These are phyloP conservation scores for Pseudocercospora cruenta DNA, from an alignment of 2,329 filamentous ascomycete genomes.

Conservation along the genomic window DNA sequence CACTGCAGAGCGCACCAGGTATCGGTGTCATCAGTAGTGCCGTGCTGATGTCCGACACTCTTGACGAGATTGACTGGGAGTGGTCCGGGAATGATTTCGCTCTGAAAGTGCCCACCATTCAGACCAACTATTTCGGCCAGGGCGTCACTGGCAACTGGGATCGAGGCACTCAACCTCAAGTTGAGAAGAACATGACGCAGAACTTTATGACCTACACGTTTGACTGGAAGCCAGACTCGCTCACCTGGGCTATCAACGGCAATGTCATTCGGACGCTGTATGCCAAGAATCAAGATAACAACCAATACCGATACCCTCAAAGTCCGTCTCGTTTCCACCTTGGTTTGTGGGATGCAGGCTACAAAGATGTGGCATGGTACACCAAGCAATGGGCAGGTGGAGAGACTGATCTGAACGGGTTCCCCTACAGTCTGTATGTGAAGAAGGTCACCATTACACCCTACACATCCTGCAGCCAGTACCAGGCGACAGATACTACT, in stretches of 20 bases:
- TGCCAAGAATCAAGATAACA: slow-evolving; percentile 12
- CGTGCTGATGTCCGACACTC: slow-evolving; percentile 35
- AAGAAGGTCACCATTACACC: slow-evolving; percentile 16
- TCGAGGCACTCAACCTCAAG: slow-evolving; percentile 46
- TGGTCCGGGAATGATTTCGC: slow-evolving; percentile 40
- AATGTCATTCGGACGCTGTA: slow-evolving; percentile 50
- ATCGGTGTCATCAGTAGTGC: slow-evolving; percentile 21
- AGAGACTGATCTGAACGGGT: slow-evolving; percentile 15
- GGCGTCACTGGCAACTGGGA: slow-evolving; percentile 58
- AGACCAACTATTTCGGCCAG: slow-evolving; percentile 61
- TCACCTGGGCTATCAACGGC: slow-evolving; percentile 68
- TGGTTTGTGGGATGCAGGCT: slow-evolving; percentile 23
- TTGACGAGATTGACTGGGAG: slow-evolving; percentile 61
- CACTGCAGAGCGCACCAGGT: slow-evolving; percentile 15
- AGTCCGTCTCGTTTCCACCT: slow-evolving; percentile 27
- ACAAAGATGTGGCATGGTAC: slow-evolving; percentile 9
- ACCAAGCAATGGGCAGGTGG: slow-evolving; percentile 22
- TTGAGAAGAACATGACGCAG: slow-evolving; percentile 45
- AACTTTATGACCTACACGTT: slow-evolving; percentile 69
- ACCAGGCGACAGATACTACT: slow-evolving; percentile 19
- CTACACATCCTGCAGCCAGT: slow-evolving; percentile 11
- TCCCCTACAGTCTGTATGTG: slow-evolving; percentile 21
- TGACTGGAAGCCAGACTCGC: slow-evolving; percentile 66
- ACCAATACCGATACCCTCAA: slow-evolving; percentile 27
- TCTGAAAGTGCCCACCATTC: slow-evolving; percentile 35